Evolutionary conservation across 2,329 filamentous ascomycete genomes (phyloP).

Genomic region (Fusarium udum): DNA sequence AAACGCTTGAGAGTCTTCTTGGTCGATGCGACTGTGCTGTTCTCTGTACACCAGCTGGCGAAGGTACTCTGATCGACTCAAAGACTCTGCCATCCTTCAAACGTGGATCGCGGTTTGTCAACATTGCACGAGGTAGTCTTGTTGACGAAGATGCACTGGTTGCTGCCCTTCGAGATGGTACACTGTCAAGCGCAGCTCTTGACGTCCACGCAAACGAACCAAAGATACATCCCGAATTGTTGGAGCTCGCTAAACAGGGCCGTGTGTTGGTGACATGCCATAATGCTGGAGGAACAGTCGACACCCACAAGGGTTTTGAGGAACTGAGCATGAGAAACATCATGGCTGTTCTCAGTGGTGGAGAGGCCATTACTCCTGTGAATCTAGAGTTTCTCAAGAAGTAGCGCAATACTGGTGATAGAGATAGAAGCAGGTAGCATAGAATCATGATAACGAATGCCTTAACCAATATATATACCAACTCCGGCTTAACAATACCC

Average conservation of each 20-base stretch:
- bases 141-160: conserved; percentile 73
- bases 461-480: conserved; percentile 11
- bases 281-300: conserved; percentile 73
- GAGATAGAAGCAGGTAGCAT: not conserved
- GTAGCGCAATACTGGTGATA: not conserved
- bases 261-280: conserved; percentile 71
- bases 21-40: conserved; percentile 66
- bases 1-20: conserved; percentile 62
- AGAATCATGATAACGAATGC: not conserved
- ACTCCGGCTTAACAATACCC: conserved; percentile 30
- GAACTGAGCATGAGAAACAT: conserved; percentile 74
- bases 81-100: conserved; percentile 62
- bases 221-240: conserved; percentile 57
- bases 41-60: conserved; percentile 65
- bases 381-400: conserved; percentile 64
- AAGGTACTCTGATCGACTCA: conserved; percentile 58
- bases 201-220: conserved; percentile 74
- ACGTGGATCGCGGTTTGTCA: conserved; percentile 67
- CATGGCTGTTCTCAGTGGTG: conserved; percentile 64
- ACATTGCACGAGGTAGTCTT: conserved; percentile 71
- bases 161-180: conserved; percentile 63
- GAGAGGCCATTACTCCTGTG: conserved; percentile 67
- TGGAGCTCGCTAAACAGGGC: conserved; percentile 49
- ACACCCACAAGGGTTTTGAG: conserved; percentile 74
- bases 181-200: conserved; percentile 63